A percentile compares a stretch with the other conserved stretches of the same genome.
These are phyloP conservation scores for Heritiera fomes DNA, from an alignment of 345 rosid species.

Conservation along the genomic window DNA sequence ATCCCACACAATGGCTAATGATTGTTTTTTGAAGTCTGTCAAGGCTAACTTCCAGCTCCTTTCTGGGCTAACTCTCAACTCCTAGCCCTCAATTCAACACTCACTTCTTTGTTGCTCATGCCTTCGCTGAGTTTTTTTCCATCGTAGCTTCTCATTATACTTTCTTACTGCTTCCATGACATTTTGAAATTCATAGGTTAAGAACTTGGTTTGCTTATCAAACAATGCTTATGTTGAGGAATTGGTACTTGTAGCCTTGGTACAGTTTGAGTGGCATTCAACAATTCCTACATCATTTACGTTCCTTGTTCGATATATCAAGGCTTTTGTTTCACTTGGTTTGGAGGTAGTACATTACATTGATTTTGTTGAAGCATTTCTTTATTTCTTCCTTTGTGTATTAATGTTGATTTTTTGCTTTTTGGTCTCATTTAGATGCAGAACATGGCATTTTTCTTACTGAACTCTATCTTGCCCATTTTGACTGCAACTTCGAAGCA, in stretches of 20 bases:
- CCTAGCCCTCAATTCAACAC: too few species aligned
- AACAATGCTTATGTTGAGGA: constrained; percentile 43
- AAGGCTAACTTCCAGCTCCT: too few species aligned
- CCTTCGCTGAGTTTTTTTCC: too few species aligned
- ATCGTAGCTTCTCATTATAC: too few species aligned
- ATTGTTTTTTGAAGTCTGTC: too few species aligned
- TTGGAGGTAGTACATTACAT: constrained; percentile 38
- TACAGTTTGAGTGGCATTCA: constrained; percentile 67
- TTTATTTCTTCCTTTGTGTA: neutral
- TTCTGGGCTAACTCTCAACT: too few species aligned
- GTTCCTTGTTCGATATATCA: constrained; percentile 69
- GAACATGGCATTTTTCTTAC: constrained; percentile 69
- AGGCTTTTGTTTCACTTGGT: constrained; percentile 64
- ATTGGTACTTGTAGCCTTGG: constrained; percentile 65
- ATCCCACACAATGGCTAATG: too few species aligned
- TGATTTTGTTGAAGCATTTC: neutral
- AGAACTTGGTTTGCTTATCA: too few species aligned
- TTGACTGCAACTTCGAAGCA: constrained; percentile 46
- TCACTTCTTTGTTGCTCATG: too few species aligned
- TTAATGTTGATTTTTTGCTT: too few species aligned
- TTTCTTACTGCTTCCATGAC: too few species aligned
- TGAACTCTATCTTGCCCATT: constrained; percentile 63
- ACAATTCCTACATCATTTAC: constrained; percentile 81
- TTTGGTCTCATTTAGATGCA: constrained; percentile 47
- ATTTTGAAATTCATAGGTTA: too few species aligned